A percentile compares a stretch with the other conserved stretches of the same genome.
Conservation (phyloP, 2,329 filamentous ascomycete genomes). For the Trichoderma atroviride region DNA sequence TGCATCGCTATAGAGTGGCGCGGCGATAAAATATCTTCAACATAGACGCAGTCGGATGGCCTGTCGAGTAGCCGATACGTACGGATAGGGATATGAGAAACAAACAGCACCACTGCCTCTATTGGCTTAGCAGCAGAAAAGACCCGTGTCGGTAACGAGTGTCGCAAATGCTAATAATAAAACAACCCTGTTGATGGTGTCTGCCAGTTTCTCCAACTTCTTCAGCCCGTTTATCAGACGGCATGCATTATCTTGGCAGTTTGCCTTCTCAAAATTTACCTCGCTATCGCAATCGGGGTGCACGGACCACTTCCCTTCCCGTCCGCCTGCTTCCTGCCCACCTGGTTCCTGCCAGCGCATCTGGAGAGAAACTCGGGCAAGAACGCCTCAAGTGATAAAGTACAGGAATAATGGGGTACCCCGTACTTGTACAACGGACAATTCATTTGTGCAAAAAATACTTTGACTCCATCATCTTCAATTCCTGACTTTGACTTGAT, state of each 20-base stretch:
- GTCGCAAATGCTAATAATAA: neutral
- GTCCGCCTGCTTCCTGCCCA: neutral
- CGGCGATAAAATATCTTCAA: constrained; percentile 11
- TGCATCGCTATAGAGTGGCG: constrained; percentile 45
- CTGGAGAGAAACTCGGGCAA: neutral
- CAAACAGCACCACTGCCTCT: neutral
- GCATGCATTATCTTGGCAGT: neutral
- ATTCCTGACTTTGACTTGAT: neutral
- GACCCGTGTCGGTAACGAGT: neutral
- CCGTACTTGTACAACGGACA: neutral
- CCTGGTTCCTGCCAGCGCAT: constrained; percentile 2
- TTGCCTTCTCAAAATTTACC: constrained; percentile 24
- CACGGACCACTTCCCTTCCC: constrained; percentile 19
- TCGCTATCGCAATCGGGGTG: constrained; percentile 22
- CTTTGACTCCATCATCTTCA: neutral
- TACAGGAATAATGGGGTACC: constrained; percentile 16
- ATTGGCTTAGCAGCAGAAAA: neutral
- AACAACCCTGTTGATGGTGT: neutral
- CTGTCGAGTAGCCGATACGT: neutral
- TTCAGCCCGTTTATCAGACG: neutral
- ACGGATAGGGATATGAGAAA: neutral
- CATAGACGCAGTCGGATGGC: constrained; percentile 25
- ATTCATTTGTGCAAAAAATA: neutral
- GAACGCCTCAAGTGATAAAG: constrained; percentile 18
- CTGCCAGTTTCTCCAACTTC: neutral